phyloP scores from a whole-genome alignment of 176 grass and related monocot species.

The Musa beccarii region DNA sequence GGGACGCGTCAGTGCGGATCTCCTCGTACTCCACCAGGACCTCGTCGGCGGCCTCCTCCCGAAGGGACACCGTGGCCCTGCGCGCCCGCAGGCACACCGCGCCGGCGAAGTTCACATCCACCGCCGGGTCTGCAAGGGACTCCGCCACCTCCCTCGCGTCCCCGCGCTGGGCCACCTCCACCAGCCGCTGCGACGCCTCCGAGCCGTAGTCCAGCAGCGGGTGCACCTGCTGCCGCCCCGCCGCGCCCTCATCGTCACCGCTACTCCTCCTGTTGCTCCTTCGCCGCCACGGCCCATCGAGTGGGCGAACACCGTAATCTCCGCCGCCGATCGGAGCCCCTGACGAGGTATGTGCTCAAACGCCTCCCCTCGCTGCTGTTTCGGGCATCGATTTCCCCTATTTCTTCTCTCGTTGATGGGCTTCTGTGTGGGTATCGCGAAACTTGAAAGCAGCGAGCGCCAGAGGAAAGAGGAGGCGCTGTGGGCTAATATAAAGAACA shows the following conservation, averaged over 20 bases:
- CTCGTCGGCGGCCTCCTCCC: constrained; percentile 64
- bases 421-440: not conserved
- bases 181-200: constrained; percentile 65
- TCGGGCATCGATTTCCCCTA: constrained; percentile 2
- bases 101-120: constrained; percentile 87
- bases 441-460: constrained; percentile 68
- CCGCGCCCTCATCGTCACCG: not conserved
- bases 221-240: constrained; percentile 52
- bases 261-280: not conserved
- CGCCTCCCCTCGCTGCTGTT: not conserved
- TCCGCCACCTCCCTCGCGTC: constrained; percentile 41
- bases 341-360: not conserved
- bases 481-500: constrained; percentile 34
- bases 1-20: constrained; percentile 83
- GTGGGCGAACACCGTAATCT: constrained; percentile 62
- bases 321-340: constrained; percentile 1
- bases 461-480: constrained; percentile 19
- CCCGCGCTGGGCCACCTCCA: constrained; percentile 66
- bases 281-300: constrained; percentile 19
- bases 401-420: not conserved
- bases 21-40: constrained; percentile 48
- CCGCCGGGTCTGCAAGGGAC: constrained; percentile 39
- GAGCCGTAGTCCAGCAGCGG: constrained; percentile 31
- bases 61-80: constrained; percentile 45
- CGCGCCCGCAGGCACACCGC: constrained; percentile 65